Evolutionary conservation across 768 basidiomycete genomes (phyloP).

Genomic region (Tulasnella sp.): DNA sequence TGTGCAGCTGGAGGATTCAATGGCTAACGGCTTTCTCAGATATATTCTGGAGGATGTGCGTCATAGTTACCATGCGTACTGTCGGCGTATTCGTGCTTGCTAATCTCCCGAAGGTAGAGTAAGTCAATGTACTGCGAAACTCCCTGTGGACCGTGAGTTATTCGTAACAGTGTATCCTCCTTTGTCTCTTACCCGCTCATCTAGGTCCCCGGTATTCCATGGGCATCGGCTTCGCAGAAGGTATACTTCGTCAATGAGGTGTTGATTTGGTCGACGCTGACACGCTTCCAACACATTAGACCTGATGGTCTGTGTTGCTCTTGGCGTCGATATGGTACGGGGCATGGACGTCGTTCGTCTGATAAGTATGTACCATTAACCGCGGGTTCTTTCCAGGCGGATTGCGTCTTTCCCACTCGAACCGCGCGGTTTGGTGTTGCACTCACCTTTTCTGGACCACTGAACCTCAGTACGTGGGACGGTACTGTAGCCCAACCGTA

Average conservation of each 20-base stretch:
- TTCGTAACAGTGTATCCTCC: background rate
- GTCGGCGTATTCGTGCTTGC: constrained; percentile 11
- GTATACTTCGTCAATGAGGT: constrained; percentile 28
- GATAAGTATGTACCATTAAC: background rate
- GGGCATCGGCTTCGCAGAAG: constrained; percentile 89
- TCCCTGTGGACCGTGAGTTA: constrained; percentile 62
- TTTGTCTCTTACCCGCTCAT: constrained; percentile 19
- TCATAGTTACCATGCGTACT: background rate
- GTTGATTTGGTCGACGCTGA: background rate
- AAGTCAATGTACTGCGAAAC: constrained; percentile 62
- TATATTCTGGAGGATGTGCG: constrained; percentile 75
- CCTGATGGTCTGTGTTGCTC: constrained; percentile 75
- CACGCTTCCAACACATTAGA: constrained; percentile 34
- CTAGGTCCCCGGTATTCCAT: constrained; percentile 88
- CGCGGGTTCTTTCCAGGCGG: constrained; percentile 40
- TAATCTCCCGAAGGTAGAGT: constrained; percentile 34
- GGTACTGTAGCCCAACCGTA: background rate
- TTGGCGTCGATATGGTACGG: constrained; percentile 84
- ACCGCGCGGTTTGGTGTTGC: constrained; percentile 88
- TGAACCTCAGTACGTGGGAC: constrained; percentile 57
- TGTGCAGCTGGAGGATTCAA: background rate
- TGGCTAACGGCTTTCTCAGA: constrained; percentile 32
- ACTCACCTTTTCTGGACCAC: constrained; percentile 63
- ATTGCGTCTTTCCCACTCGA: constrained; percentile 87
- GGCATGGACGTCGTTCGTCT: background rate